Base-by-base conservation (phyloP, 768 basidiomycete species). In the Suillus plorans region DNA sequence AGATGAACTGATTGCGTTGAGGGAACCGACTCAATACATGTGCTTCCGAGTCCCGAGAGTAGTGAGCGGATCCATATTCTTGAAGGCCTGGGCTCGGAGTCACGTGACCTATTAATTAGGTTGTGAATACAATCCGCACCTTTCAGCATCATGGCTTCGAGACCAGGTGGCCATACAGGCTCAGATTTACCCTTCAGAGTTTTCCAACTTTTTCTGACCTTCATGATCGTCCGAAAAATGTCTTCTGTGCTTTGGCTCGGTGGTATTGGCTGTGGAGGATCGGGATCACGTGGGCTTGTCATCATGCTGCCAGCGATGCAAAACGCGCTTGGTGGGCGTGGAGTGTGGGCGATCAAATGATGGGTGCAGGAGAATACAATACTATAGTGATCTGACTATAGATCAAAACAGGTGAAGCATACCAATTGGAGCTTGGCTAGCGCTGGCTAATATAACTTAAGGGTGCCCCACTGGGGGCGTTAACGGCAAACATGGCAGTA, bases 1-100 rank as follows among this genome's bases (percentile, higher is more conserved):
- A 89, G 67, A 92, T 89, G 76, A 91, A 92, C 59, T 88, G 84
- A 76, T 92, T 92, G 64, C 91, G 82, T 82, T 89, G 86, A 50
- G 90, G 91, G 71, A 89, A 91, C 59, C 91, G 84, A 37, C 89
- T 89, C 5, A 91, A 83, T 20, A 88, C 82, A 60, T 87, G 81
- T 50, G 89, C 88, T 71, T 91, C 31, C 31, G 31, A 31, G 31
- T 31, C 89, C 73, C 89, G 80, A 16, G 87, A 8, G 36, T 37
- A 88, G 70, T 91, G 87, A 67, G 87, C 86, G 31, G 90, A 90
- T 64, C 84, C 82, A 70, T 92, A 92, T 83, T 85, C 74, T 85
- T 86, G 63, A 86, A 85, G 71, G 25, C 88, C 90, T 92, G 73
- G 25, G 57, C 41, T 45, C 31, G 64, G 25, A 50, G 50, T 50